These are phyloP conservation scores for Ceratobasidium sp. DNA, from an alignment of 1,284 basidiomycete genomes.

Conservation along the genomic window DNA sequence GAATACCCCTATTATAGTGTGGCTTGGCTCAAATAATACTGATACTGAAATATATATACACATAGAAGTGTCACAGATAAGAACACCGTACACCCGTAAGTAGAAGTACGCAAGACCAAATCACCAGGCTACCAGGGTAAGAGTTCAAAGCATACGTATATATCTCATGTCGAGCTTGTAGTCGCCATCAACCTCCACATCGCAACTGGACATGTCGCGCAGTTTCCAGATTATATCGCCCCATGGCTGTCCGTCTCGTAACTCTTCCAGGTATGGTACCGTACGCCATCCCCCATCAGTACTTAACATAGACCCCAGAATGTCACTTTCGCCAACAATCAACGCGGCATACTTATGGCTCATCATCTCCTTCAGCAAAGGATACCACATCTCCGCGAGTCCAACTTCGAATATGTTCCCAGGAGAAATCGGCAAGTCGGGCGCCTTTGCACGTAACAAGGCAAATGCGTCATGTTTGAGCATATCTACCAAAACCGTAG, in stretches of 20 bases:
- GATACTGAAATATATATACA: too few relatives aligned
- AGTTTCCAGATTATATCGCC: not conserved
- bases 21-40: too few relatives aligned
- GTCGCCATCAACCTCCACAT: too few relatives aligned
- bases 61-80: too few relatives aligned
- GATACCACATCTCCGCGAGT: slow-evolving; percentile 2
- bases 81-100: too few relatives aligned
- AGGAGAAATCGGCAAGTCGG: not conserved
- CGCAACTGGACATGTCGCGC: not conserved
- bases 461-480: not conserved
- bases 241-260: not conserved
- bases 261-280: not conserved
- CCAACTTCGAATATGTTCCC: not conserved
- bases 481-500: not conserved
- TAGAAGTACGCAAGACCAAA: too few relatives aligned
- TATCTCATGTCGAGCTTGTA: not conserved
- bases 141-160: not conserved
- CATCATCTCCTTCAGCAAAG: not conserved
- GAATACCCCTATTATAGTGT: too few relatives aligned
- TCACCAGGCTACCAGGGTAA: too few relatives aligned
- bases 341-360: not conserved
- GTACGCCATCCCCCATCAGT: not conserved
- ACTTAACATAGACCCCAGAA: not conserved
- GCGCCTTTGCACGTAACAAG: not conserved
- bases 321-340: not conserved